Percentiles rank a stretch among this genome's conserved stretches.
These are phyloP conservation scores for Suhomyces sp. DNA, from an alignment of 805 yeast species.

Conservation along the genomic window DNA sequence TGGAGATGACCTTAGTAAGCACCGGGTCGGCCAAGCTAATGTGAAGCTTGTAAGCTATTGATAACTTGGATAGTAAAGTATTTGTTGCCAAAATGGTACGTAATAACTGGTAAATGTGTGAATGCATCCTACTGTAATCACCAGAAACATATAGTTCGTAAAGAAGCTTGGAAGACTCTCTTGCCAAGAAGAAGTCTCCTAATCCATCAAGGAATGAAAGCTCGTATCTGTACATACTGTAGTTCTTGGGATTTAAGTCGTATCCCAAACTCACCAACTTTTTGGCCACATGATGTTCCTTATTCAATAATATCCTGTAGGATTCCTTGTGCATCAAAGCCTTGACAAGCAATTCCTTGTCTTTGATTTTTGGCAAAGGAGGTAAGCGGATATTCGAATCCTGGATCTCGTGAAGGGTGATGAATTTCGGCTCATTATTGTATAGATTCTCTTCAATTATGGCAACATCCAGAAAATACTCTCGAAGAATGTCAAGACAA, in stretches of 20 bases:
- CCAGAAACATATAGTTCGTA: slow-evolving; percentile 22
- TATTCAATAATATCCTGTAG: slow-evolving; percentile 25
- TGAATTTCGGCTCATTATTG: slow-evolving; percentile 11
- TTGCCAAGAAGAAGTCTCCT: slow-evolving; percentile 39
- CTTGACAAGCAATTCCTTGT: slow-evolving; percentile 28
- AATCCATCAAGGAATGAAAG: slow-evolving; percentile 40
- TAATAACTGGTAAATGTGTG: slow-evolving; percentile 22
- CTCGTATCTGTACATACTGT: slow-evolving; percentile 28
- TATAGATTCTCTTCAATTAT: slow-evolving; percentile 24
- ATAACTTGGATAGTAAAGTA: slow-evolving; percentile 33
- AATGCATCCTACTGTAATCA: slow-evolving; percentile 7
- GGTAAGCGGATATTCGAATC: slow-evolving; percentile 29
- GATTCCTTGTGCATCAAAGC: slow-evolving; percentile 40
- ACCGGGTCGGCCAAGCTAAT: slow-evolving; percentile 31
- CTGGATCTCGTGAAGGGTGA: slow-evolving; percentile 23
- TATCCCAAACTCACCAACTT: slow-evolving; percentile 16
- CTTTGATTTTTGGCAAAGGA: slow-evolving; percentile 29
- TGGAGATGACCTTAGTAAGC: slow-evolving; percentile 18
- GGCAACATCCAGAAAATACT: slow-evolving; percentile 23
- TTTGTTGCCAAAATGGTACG: slow-evolving; percentile 36
- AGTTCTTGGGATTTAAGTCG: slow-evolving; percentile 17
- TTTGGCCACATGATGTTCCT: slow-evolving; percentile 26
- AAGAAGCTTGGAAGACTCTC: slow-evolving; percentile 34
- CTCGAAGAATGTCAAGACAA: slow-evolving; percentile 17
- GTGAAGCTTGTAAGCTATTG: slow-evolving; percentile 34